Conservation (phyloP, 1,284 basidiomycete species). For the Ganoderma meredithae region DNA sequence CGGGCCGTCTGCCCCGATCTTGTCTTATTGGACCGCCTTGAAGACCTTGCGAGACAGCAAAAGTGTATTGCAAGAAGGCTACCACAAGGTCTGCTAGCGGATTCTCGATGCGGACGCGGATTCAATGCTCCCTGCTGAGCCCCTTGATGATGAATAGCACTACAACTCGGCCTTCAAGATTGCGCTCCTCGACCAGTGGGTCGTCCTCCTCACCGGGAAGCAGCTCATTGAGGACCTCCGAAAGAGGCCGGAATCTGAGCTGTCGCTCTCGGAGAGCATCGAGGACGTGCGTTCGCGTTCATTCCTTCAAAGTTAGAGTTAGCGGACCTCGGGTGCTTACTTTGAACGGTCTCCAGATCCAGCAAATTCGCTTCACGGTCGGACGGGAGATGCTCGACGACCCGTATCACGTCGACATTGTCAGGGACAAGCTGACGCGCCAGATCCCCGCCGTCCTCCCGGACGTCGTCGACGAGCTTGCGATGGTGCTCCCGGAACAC, state of each 20-base stretch:
- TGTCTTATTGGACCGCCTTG: constrained; percentile 35
- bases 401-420: constrained; percentile 38
- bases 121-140: background rate
- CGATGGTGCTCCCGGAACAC: constrained; percentile 30
- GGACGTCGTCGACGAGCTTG: constrained; percentile 39
- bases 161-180: constrained; percentile 49
- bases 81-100: constrained; percentile 36
- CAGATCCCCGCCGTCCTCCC: constrained; percentile 35
- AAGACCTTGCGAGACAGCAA: constrained; percentile 27
- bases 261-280: constrained; percentile 45
- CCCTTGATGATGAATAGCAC: constrained; percentile 36
- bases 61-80: constrained; percentile 39
- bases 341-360: background rate
- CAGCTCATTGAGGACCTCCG: constrained; percentile 50
- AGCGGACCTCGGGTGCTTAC: too few relatives aligned
- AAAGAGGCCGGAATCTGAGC: constrained; percentile 44
- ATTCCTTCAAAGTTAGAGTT: too few relatives aligned
- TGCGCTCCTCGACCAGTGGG: constrained; percentile 46
- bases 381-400: constrained; percentile 35
- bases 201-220: constrained; percentile 45
- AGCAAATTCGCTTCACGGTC: constrained; percentile 33
- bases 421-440: constrained; percentile 36
- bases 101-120: background rate
- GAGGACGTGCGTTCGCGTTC: constrained; percentile 42
- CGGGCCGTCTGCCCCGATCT: constrained; percentile 12